Evolutionary conservation across 192 early-diverging fungal species (phyloP), one percentile per base, ranked within the genome.

Genomic region (Gaertneriomyces sp.): DNA sequence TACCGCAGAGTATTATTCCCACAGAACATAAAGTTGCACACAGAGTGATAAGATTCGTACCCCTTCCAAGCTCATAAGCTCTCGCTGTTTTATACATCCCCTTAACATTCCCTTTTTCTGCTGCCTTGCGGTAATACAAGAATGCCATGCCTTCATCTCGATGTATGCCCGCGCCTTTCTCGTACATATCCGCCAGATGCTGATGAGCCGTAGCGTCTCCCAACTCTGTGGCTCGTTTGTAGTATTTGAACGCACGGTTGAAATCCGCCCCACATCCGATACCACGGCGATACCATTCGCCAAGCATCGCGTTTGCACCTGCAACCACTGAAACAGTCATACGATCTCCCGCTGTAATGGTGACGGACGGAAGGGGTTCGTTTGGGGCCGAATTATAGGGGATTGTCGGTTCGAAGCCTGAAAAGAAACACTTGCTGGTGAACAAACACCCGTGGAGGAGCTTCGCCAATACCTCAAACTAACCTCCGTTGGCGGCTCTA

Each of bases 271-370:
- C 20, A 39, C 55, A 57, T 0, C 70, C 70, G 20, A 73, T 20
- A 14, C 73, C 73, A 19, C 64, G 62, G 20, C 73, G 68, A 46
- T 75, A 72, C 62, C 70, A 64, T 7, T 75, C 73, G 16, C 73
- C 73, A 33, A 75, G 56, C 42, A 73, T 63, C 8, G 62, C 43
- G 62, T 64, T 64, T 52, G 62, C 62, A 9, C 33, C 50, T 38
- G 62, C 62, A 39, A 54, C 45, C 20, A 60, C 44, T 14, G n/a
- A 33, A 33, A 33, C 25, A 33, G 25, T 33, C 25, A 33, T 33
- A 2, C 25, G 25, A 33, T 33, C 25, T 33, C 25, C 25, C 25
- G 25, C 25, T 33, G 25, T 33, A 2, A 33, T 33, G 25, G 25
- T 33, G 25, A 33, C 25, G 25, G 25, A 33, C 25, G 25, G 25